Conservation (phyloP, 2,329 filamentous ascomycete genomes). For the Calonectria crousiana region DNA sequence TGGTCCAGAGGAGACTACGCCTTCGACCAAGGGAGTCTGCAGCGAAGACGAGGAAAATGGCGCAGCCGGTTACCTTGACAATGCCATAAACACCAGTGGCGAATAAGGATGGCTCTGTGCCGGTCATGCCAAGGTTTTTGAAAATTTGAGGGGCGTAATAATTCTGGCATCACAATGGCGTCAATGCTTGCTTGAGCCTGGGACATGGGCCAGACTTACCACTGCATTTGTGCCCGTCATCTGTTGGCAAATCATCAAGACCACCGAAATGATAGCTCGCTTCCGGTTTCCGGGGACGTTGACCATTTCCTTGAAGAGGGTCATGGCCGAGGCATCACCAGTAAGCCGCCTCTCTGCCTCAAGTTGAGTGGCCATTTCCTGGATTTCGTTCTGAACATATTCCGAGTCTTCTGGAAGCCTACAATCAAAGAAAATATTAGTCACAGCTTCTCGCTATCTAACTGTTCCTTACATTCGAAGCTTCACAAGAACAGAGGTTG, state of each 20-base stretch:
- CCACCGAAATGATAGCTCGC: conserved; percentile 72
- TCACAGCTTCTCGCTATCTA: neutral
- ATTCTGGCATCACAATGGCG: conserved; percentile 52
- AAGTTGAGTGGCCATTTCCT: conserved; percentile 72
- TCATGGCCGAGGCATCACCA: conserved; percentile 65
- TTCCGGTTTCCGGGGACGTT: conserved; percentile 71
- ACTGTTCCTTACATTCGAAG: conserved; percentile 54
- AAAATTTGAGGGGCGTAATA: conserved; percentile 81
- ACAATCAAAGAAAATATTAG: conserved; percentile 4
- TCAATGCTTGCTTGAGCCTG: neutral
- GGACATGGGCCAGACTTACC: conserved; percentile 12
- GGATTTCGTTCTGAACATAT: conserved; percentile 70
- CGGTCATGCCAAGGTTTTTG: conserved; percentile 69
- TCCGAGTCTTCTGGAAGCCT: conserved; percentile 65
- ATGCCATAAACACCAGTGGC: conserved; percentile 81
- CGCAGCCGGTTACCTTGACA: conserved; percentile 75
- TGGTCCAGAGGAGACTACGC: conserved; percentile 72
- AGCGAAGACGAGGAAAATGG: conserved; percentile 73
- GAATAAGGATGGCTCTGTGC: conserved; percentile 71
- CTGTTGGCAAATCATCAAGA: conserved; percentile 76
- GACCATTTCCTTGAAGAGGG: conserved; percentile 75
- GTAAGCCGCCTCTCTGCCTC: conserved; percentile 71
- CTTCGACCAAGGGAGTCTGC: conserved; percentile 78
- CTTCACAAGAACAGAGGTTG: conserved; percentile 65
- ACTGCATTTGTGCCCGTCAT: conserved; percentile 71